Evolutionary conservation across 2,329 filamentous ascomycete genomes (phyloP).

Genomic region (Penicillium palitans): DNA sequence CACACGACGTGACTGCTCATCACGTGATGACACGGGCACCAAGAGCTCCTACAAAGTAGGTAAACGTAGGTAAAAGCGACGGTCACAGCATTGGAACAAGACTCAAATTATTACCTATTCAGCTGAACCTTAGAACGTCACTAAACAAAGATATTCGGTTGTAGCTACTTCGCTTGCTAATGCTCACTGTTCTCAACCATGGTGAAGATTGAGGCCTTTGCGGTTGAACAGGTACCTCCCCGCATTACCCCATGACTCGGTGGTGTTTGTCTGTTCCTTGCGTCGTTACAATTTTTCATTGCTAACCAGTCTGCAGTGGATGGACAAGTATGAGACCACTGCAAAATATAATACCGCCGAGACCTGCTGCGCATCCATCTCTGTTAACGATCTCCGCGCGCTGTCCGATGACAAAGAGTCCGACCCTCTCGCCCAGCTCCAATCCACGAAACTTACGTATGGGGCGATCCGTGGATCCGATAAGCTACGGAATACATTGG

Average conservation of each 20-base stretch:
- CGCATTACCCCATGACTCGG: conserved; percentile 31
- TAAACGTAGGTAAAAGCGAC: neutral
- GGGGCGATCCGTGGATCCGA: conserved; percentile 70
- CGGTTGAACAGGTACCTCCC: conserved; percentile 65
- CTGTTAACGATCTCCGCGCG: conserved; percentile 53
- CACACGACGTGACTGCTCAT: too few relatives aligned
- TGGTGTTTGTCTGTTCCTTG: neutral
- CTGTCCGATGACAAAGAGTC: conserved; percentile 55
- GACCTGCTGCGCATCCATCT: conserved; percentile 58
- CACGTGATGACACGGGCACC: neutral
- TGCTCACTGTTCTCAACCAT: conserved; percentile 24
- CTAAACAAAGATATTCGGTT: neutral
- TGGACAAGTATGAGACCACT: conserved; percentile 55
- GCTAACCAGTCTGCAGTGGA: conserved; percentile 48
- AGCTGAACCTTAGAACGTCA: neutral
- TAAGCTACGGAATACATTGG: conserved; percentile 63
- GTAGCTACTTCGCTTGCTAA: neutral
- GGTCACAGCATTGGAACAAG: neutral
- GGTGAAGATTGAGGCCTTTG: conserved; percentile 46
- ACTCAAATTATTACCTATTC: neutral
- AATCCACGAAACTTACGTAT: conserved; percentile 66
- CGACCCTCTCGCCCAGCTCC: conserved; percentile 44
- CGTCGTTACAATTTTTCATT: neutral
- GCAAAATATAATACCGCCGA: conserved; percentile 59
- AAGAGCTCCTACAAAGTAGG: neutral